Conservation (phyloP, 2,329 filamentous ascomycete genomes). For the Aureobasidium sp. region DNA sequence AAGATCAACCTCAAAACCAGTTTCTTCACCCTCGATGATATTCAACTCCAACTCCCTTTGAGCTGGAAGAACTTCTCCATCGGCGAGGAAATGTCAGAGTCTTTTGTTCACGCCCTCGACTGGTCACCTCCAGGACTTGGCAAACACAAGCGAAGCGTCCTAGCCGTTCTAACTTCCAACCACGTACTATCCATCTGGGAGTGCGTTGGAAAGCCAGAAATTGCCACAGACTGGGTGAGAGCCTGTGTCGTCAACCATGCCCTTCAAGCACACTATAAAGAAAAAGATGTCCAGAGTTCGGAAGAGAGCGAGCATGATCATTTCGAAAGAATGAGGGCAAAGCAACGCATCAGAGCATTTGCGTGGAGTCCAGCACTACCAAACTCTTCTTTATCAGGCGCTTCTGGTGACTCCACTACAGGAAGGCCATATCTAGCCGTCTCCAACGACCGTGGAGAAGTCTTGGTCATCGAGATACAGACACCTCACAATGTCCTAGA, state of each 20-base stretch:
- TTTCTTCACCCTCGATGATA: slow-evolving; percentile 43
- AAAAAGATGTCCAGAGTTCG: slow-evolving; percentile 12
- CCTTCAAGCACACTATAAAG: slow-evolving; percentile 25
- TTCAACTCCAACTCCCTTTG: slow-evolving; percentile 36
- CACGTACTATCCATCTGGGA: slow-evolving; percentile 49
- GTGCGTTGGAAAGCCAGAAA: slow-evolving; percentile 32
- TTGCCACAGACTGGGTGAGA: slow-evolving; percentile 42
- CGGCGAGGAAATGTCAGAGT: slow-evolving; percentile 49
- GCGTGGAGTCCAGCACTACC: slow-evolving; percentile 29
- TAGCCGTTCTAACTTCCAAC: slow-evolving; percentile 49
- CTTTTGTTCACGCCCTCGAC: slow-evolving; percentile 38
- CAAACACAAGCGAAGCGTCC: slow-evolving; percentile 43
- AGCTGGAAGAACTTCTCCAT: slow-evolving; percentile 43
- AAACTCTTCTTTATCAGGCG: slow-evolving; percentile 14
- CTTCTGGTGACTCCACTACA: background rate
- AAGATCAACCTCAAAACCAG: slow-evolving; percentile 38
- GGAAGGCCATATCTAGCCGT: slow-evolving; percentile 25
- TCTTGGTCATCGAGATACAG: slow-evolving; percentile 28
- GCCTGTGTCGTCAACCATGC: slow-evolving; percentile 44
- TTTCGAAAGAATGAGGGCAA: slow-evolving; percentile 20
- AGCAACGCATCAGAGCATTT: slow-evolving; percentile 32
- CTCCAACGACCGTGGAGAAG: slow-evolving; percentile 33
- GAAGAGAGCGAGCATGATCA: slow-evolving; percentile 23
- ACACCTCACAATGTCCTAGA: slow-evolving; percentile 28
- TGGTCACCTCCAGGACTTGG: slow-evolving; percentile 52